Evolutionary conservation across 2,329 filamentous ascomycete species (phyloP).

Genomic region (Penicillium sp.): DNA sequence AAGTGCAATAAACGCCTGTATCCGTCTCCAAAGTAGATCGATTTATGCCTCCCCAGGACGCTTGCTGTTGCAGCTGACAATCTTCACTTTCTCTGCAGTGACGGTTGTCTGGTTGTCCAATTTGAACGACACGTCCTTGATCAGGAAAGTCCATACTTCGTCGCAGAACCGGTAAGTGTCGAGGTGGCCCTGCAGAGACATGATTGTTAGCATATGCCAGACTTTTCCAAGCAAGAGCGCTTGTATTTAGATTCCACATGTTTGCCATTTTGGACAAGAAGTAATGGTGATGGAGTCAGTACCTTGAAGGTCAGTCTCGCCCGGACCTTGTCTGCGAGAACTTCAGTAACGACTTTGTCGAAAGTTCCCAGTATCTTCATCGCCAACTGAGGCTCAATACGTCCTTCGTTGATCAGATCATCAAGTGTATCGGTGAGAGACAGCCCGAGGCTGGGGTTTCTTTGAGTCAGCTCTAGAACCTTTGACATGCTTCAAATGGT

Average conservation of each 20-base stretch:
- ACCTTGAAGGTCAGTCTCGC: slow-evolving; percentile 94
- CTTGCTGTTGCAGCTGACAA: slow-evolving; percentile 96
- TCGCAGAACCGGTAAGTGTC: slow-evolving; percentile 99
- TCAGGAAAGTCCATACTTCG: slow-evolving; percentile 98
- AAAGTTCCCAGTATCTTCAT: slow-evolving; percentile 98
- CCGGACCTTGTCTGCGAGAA: slow-evolving; percentile 89
- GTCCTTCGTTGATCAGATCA: slow-evolving; percentile 89
- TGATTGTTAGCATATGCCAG: slow-evolving; percentile 16
- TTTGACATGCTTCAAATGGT: background rate
- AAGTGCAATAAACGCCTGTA: slow-evolving; percentile 16
- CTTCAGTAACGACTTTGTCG: slow-evolving; percentile 88
- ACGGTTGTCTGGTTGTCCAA: slow-evolving; percentile 80
- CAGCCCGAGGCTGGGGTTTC: slow-evolving; percentile 73
- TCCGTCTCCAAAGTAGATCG: background rate
- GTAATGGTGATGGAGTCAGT: slow-evolving; percentile 23
- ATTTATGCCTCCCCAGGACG: slow-evolving; percentile 59
- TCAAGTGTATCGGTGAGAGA: slow-evolving; percentile 96
- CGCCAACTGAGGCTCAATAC: slow-evolving; percentile 95
- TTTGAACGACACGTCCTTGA: slow-evolving; percentile 99
- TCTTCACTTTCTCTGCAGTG: slow-evolving; percentile 91
- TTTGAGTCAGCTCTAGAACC: slow-evolving; percentile 14
- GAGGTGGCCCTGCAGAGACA: slow-evolving; percentile 72
- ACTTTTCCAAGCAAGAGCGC: background rate
- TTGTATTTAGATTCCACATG: background rate
- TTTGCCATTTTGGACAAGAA: background rate